Conservation (phyloP, 169 alveolate species). For the Nephromyces sp. region DNA sequence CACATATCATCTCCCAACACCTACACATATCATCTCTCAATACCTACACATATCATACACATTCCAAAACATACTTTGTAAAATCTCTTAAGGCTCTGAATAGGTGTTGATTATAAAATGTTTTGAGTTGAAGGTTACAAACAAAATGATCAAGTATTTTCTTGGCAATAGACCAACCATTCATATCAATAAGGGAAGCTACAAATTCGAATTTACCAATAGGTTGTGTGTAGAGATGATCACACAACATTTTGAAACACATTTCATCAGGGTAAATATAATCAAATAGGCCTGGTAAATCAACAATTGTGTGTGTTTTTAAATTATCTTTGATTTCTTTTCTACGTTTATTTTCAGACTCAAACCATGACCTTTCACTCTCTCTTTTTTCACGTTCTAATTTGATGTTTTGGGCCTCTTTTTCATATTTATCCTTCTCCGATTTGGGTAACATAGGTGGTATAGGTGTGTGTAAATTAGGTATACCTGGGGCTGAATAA, state of each 20-base stretch:
- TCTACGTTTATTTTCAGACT: not conserved
- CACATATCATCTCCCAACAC: not conserved
- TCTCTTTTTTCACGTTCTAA: slow-evolving; percentile 7
- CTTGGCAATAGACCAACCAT: slow-evolving; percentile 11
- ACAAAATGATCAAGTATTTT: slow-evolving; percentile 20
- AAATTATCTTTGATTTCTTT: not conserved
- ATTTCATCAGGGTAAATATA: not conserved
- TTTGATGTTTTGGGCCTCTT: not conserved
- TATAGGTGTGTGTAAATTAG: too few species aligned
- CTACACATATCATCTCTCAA: not conserved
- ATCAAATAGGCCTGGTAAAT: slow-evolving; percentile 3
- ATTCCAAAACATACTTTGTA: slow-evolving; percentile 6
- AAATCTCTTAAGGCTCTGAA: slow-evolving; percentile 2
- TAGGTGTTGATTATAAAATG: slow-evolving; percentile 8
- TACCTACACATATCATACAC: not conserved
- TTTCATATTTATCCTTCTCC: not conserved
- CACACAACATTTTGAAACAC: slow-evolving; percentile 7
- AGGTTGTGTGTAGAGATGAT: slow-evolving; percentile 8
- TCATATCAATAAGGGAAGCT: slow-evolving; percentile 27
- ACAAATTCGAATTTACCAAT: slow-evolving; percentile 12
- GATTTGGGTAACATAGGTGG: not conserved
- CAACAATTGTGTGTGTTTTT: not conserved
- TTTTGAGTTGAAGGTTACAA: not conserved
- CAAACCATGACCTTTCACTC: slow-evolving; percentile 1
- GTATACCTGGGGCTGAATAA: too few species aligned